Conservation (phyloP, 83 land plant genomes). For the Picea abies region DNA sequence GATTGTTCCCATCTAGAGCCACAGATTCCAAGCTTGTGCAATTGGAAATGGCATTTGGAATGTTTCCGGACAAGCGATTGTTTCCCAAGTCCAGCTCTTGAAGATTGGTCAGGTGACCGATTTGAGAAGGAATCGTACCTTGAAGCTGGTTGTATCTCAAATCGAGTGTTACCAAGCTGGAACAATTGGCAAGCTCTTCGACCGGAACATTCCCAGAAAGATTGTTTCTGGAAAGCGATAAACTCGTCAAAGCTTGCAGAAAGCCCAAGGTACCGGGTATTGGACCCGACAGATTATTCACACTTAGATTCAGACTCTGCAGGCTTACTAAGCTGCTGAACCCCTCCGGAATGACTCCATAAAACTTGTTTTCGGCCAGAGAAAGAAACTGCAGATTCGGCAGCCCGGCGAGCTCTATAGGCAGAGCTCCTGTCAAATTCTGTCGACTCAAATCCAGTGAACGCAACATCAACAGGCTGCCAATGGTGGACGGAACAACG, state of each 20-base stretch:
- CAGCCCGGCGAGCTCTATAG: conserved; percentile 55
- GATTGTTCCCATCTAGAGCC: conserved; percentile 41
- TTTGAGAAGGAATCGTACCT: conserved; percentile 53
- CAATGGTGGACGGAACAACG: conserved; percentile 58
- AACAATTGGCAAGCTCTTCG: conserved; percentile 57
- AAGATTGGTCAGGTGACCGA: conserved; percentile 43
- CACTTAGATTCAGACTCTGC: conserved; percentile 42
- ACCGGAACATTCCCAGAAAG: conserved; percentile 62
- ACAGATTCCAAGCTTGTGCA: conserved; percentile 41
- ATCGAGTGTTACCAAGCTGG: conserved; percentile 39
- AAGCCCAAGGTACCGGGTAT: conserved; percentile 64
- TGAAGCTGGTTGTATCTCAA: conserved; percentile 47
- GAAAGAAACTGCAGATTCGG: conserved; percentile 57
- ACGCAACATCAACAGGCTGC: conserved; percentile 47
- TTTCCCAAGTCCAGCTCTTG: conserved; percentile 46
- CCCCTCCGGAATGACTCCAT: conserved; percentile 68
- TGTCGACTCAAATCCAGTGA: conserved; percentile 68
- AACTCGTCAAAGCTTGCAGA: conserved; percentile 36
- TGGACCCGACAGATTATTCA: conserved; percentile 50
- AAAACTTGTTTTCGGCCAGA: conserved; percentile 52
- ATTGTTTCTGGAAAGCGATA: conserved; percentile 60
- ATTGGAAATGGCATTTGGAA: conserved; percentile 46
- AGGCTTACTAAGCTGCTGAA: conserved; percentile 56
- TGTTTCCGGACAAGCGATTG: conserved; percentile 54
- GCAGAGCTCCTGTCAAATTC: conserved; percentile 67